phyloP scores from a whole-genome alignment of 495 filamentous ascomycete genomes.

The Choiromyces venosus region DNA sequence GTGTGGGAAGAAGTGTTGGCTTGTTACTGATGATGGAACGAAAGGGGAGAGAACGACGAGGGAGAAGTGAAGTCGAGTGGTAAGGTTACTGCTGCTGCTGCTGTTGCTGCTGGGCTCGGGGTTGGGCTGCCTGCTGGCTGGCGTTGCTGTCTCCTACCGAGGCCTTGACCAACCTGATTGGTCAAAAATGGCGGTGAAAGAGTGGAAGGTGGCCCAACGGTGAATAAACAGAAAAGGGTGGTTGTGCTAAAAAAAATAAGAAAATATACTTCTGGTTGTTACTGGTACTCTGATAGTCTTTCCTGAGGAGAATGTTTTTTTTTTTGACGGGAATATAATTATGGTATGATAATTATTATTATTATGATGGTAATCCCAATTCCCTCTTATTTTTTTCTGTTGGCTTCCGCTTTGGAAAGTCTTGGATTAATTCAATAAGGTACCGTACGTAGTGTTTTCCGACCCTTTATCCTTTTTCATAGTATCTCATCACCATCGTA shows the following conservation, averaged over 20 bases:
- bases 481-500: neutral
- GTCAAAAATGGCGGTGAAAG: constrained; percentile 34
- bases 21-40: constrained; percentile 23
- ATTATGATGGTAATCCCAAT: neutral
- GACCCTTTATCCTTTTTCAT: neutral
- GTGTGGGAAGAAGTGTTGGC: constrained; percentile 13
- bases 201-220: constrained; percentile 21
- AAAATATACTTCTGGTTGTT: neutral
- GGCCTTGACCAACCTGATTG: constrained; percentile 31
- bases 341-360: constrained; percentile 4
- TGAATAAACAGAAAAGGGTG: constrained; percentile 28
- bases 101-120: constrained; percentile 2
- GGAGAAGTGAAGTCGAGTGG: constrained; percentile 34
- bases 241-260: neutral
- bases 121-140: constrained; percentile 28
- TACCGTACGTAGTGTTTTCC: too few species aligned
- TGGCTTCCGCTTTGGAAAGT: neutral
- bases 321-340: constrained; percentile 4
- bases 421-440: neutral
- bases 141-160: constrained; percentile 22
- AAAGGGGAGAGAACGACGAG: constrained; percentile 23
- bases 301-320: constrained; percentile 5
- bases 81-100: constrained; percentile 7
- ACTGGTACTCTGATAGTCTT: neutral
- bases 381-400: too few species aligned